Percentiles rank a stretch among this genome's conserved stretches.
Conservation (phyloP, 441 rosid species). For the Gossypium davidsonii region DNA sequence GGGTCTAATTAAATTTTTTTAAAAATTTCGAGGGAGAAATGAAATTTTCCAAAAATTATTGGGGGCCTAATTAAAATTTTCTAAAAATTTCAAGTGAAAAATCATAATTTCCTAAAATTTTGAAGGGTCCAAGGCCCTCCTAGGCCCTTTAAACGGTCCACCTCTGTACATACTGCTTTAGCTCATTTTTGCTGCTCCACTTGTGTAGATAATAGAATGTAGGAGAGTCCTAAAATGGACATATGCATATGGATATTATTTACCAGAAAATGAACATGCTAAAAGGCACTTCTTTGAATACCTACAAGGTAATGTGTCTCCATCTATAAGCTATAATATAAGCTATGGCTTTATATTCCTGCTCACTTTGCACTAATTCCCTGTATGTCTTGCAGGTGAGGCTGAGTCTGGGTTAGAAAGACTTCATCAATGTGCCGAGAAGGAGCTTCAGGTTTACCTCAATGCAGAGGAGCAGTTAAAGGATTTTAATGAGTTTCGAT, state of each 20-base stretch:
- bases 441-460: conserved; percentile 53
- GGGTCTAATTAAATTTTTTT: too few relatives aligned
- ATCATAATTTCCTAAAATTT: too few relatives aligned
- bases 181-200: conserved; percentile 14
- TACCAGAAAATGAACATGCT: conserved; percentile 57
- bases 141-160: too few relatives aligned
- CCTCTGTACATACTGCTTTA: neutral
- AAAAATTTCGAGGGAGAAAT: too few relatives aligned
- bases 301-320: conserved; percentile 49
- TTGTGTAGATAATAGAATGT: conserved; percentile 64
- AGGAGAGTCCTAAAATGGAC: conserved; percentile 84
- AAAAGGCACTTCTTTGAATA: conserved; percentile 69
- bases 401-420: conserved; percentile 77
- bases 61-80: too few relatives aligned
- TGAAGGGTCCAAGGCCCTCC: too few relatives aligned
- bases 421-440: conserved; percentile 79
- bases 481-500: conserved; percentile 65
- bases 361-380: conserved; percentile 5
- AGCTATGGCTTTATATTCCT: neutral
- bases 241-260: conserved; percentile 72
- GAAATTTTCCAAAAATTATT: too few relatives aligned
- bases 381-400: conserved; percentile 40
- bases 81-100: too few relatives aligned
- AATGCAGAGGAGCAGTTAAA: conserved; percentile 36
- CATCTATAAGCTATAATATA: neutral